A percentile compares a stretch with the other conserved stretches of the same genome.
Conservation (phyloP, 805 yeast genomes). For the Lipomyces mesembrius region DNA sequence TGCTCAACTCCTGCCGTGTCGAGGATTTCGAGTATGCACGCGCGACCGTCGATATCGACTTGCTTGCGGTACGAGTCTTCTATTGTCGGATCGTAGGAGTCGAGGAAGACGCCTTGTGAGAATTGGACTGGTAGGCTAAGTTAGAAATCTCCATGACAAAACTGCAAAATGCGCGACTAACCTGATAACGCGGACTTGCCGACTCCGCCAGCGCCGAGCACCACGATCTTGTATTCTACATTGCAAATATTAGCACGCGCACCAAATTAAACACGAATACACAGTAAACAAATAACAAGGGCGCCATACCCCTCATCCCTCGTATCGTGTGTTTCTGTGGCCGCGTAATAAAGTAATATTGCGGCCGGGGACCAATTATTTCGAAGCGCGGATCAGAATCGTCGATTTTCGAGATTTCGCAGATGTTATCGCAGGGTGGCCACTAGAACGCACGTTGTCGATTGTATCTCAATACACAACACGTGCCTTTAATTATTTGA, state of each 20-base stretch:
- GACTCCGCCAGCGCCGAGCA: constrained; percentile 96
- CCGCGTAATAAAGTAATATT: not conserved
- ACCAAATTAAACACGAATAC: not conserved
- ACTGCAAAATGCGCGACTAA: constrained; percentile 1
- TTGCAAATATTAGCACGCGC: not conserved
- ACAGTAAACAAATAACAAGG: not conserved
- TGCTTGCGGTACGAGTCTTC: constrained; percentile 94
- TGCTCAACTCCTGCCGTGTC: constrained; percentile 97
- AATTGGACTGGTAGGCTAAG: constrained; percentile 27
- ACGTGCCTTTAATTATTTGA: not conserved
- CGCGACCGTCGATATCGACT: constrained; percentile 84
- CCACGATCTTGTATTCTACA: constrained; percentile 61
- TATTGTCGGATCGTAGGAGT: constrained; percentile 86
- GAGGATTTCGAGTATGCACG: constrained; percentile 82
- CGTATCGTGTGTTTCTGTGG: not conserved
- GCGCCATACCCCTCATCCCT: not conserved
- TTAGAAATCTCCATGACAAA: not conserved
- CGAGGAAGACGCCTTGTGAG: constrained; percentile 33
- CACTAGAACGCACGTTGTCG: not conserved
- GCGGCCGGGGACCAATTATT: not conserved
- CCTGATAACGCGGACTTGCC: constrained; percentile 60
- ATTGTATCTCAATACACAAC: not conserved
- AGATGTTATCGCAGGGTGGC: too few relatives aligned
- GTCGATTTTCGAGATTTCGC: not conserved
- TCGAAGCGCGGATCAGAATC: too few relatives aligned